A percentile compares a stretch with the other conserved stretches of the same genome.
These are phyloP conservation scores for Venustampulla echinocandica DNA, from an alignment of 495 filamentous ascomycete species.

Conservation along the genomic window DNA sequence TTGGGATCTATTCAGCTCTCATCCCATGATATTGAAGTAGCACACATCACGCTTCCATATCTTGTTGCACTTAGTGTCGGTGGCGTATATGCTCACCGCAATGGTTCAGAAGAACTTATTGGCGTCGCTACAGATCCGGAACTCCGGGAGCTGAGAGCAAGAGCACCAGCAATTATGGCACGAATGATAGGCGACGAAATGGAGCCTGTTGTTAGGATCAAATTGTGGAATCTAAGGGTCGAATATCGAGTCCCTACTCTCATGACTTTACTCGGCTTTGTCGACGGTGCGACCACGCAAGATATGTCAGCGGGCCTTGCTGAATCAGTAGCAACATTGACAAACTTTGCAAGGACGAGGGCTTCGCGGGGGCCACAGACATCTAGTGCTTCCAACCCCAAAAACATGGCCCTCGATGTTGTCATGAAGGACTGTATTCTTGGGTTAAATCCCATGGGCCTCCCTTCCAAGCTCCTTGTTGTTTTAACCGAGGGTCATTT, in stretches of 20 bases:
- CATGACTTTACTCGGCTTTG: conserved; percentile 65
- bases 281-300: conserved; percentile 58
- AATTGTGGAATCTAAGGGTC: conserved; percentile 66
- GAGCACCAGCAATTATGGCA: conserved; percentile 59
- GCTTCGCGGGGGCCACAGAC: conserved; percentile 2
- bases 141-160: conserved; percentile 25
- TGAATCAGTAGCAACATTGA: conserved; percentile 69
- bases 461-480: conserved; percentile 62
- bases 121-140: conserved; percentile 36
- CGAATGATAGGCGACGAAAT: conserved; percentile 89
- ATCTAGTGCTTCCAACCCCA: conserved; percentile 18
- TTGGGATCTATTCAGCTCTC: conserved; percentile 55
- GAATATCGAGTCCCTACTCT: conserved; percentile 82
- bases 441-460: conserved; percentile 75
- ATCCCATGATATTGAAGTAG: conserved; percentile 56
- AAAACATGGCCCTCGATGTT: conserved; percentile 60
- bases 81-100: conserved; percentile 49
- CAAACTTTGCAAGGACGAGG: conserved; percentile 36
- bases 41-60: conserved; percentile 77
- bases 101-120: conserved; percentile 60
- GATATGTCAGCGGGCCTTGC: conserved; percentile 69
- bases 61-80: conserved; percentile 68
- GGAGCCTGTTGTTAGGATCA: conserved; percentile 81
- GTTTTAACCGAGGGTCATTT: conserved; percentile 72
- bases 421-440: conserved; percentile 69